Conservation (phyloP, 1,284 basidiomycete species). For the Sporisorium exsertum region DNA sequence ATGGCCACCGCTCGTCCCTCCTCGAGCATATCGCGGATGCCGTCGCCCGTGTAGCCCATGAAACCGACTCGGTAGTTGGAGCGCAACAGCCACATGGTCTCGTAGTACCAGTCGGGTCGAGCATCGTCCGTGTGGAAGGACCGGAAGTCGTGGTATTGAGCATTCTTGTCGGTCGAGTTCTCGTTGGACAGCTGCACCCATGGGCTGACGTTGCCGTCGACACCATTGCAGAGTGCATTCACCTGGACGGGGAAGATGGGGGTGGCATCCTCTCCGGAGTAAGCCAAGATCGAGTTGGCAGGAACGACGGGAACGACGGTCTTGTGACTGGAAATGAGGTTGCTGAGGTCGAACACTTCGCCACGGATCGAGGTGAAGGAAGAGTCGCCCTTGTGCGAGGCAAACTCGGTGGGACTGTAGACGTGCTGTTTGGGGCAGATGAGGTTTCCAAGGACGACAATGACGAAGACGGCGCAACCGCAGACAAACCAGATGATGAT, state of each 20-base stretch:
- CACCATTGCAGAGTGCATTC: slow-evolving; percentile 90
- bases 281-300: slow-evolving; percentile 80
- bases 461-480: slow-evolving; percentile 87
- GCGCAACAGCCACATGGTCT: slow-evolving; percentile 79
- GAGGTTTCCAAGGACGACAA: slow-evolving; percentile 85
- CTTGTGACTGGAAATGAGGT: slow-evolving; percentile 72
- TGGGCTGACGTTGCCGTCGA: slow-evolving; percentile 82
- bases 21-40: slow-evolving; percentile 78
- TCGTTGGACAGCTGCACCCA: slow-evolving; percentile 83
- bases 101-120: slow-evolving; percentile 97
- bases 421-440: slow-evolving; percentile 96
- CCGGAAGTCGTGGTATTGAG: slow-evolving; percentile 94
- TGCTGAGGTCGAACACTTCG: slow-evolving; percentile 85
- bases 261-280: slow-evolving; percentile 83
- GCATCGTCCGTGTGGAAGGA: slow-evolving; percentile 78
- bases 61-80: slow-evolving; percentile 89
- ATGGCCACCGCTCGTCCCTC: slow-evolving; percentile 79
- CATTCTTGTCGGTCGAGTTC: slow-evolving; percentile 82
- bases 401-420: slow-evolving; percentile 82
- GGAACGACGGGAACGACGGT: slow-evolving; percentile 81
- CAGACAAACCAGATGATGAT: slow-evolving; percentile 93
- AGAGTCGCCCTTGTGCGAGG: slow-evolving; percentile 78
- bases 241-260: slow-evolving; percentile 95
- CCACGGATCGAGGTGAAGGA: slow-evolving; percentile 87
- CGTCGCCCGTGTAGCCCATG: slow-evolving; percentile 84